These are phyloP conservation scores for Fusarium verrucosum DNA, from an alignment of 2,329 filamentous ascomycete species.

Conservation along the genomic window DNA sequence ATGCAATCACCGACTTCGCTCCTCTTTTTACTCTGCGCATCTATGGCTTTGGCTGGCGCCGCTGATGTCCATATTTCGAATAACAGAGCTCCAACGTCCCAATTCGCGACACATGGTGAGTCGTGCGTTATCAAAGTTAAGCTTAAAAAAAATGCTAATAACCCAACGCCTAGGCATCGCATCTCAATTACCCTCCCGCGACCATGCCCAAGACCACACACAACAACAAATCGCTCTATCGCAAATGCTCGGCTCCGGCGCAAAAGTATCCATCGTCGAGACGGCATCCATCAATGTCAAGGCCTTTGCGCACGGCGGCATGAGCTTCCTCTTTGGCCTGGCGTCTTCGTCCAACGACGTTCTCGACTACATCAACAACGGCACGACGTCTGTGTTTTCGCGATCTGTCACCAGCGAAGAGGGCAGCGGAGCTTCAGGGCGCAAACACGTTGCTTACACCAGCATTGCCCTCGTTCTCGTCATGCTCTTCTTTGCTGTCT, in stretches of 20 bases:
- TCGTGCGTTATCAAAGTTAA: neutral
- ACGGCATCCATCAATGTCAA: constrained; percentile 76
- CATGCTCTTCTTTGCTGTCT: constrained; percentile 45
- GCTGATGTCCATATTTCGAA: constrained; percentile 24
- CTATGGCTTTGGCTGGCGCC: constrained; percentile 20
- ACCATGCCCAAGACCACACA: constrained; percentile 79
- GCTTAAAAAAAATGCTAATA: constrained; percentile 16
- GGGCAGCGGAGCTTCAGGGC: constrained; percentile 66
- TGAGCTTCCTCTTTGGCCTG: constrained; percentile 86
- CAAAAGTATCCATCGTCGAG: constrained; percentile 89
- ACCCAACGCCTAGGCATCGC: constrained; percentile 73
- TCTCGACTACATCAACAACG: constrained; percentile 86
- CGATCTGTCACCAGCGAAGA: constrained; percentile 74
- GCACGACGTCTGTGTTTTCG: constrained; percentile 83
- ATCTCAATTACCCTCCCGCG: constrained; percentile 71
- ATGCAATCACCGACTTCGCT: constrained; percentile 33
- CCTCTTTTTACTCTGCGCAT: constrained; percentile 28
- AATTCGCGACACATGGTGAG: constrained; percentile 39
- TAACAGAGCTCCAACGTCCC: constrained; percentile 35
- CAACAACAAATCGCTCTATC: constrained; percentile 79
- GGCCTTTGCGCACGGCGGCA: constrained; percentile 79
- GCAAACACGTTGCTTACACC: constrained; percentile 43
- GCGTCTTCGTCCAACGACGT: constrained; percentile 79
- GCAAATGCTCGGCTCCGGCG: constrained; percentile 81
- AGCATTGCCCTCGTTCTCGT: constrained; percentile 44